Evolutionary conservation across 306 rosid species (phyloP).

Genomic region (Quercus aquifolioides): DNA sequence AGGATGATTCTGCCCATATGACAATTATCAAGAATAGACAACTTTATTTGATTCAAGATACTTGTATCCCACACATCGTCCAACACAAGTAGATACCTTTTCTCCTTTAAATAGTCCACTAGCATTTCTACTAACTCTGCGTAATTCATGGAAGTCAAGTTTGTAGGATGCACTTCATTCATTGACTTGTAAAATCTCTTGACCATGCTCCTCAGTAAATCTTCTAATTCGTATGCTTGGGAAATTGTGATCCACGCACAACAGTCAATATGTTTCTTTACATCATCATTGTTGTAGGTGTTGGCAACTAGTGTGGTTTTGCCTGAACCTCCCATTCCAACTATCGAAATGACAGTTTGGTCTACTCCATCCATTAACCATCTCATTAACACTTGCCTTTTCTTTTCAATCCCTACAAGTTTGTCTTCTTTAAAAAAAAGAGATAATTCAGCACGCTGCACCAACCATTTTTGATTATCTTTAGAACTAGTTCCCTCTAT

Average conservation of each 20-base stretch:
- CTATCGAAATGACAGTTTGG: background rate
- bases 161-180: background rate
- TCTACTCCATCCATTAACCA: background rate
- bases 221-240: background rate
- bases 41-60: background rate
- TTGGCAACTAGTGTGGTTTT: conserved; percentile 11
- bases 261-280: background rate
- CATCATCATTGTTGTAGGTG: background rate
- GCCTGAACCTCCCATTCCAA: conserved; percentile 9
- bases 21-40: too few species aligned
- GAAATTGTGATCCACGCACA: background rate
- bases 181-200: background rate
- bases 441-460: too few species aligned
- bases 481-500: too few species aligned
- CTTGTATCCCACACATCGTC: background rate
- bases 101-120: background rate
- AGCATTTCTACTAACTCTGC: background rate
- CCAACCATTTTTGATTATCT: too few species aligned
- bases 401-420: too few species aligned
- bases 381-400: background rate
- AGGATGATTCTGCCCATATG: background rate
- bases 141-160: background rate
- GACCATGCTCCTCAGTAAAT: background rate
- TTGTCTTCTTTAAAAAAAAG: too few species aligned
- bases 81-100: background rate